phyloP scores from a whole-genome alignment of 768 basidiomycete species.

The Suillus occidentalis region DNA sequence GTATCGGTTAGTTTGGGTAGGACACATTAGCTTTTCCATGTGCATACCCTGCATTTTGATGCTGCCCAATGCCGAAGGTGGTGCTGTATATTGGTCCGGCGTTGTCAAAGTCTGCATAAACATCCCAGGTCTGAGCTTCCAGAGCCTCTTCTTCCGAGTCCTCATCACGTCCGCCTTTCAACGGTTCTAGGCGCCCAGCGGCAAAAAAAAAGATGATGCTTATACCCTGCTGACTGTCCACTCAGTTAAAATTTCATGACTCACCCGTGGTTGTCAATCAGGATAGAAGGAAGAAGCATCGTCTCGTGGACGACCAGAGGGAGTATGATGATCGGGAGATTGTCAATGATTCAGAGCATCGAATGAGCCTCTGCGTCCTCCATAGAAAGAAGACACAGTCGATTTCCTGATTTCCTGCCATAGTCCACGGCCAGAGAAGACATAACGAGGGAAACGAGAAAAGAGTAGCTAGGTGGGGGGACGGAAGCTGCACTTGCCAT shows the following conservation, averaged over 20 bases:
- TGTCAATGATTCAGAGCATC: no score
- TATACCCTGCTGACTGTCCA: conserved; percentile 65
- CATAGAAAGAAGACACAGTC: conserved; percentile 55
- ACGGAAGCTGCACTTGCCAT: conserved; percentile 48
- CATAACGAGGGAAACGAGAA: conserved; percentile 5
- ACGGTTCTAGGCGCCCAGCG: conserved; percentile 69
- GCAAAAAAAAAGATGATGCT: conserved; percentile 68
- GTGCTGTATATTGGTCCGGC: conserved; percentile 74
- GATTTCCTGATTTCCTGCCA: conserved; percentile 82
- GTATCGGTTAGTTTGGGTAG: not conserved
- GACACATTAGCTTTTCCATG: not conserved
- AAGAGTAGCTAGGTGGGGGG: conserved; percentile 27
- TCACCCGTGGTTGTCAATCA: conserved; percentile 37
- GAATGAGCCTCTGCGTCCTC: no score
- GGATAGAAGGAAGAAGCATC: conserved; percentile 74
- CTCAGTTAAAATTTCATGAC: conserved; percentile 48
- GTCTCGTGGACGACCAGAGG: conserved; percentile 46
- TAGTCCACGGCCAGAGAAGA: conserved; percentile 54
- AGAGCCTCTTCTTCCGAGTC: conserved; percentile 47
- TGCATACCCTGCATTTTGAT: conserved; percentile 48
- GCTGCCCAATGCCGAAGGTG: conserved; percentile 48
- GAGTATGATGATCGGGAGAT: no score
- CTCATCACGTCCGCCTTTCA: conserved; percentile 79
- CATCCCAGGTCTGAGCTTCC: conserved; percentile 61
- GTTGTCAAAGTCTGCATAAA: conserved; percentile 90